These are phyloP conservation scores for Sapria himalayana DNA, from an alignment of 345 rosid genomes.

Conservation along the genomic window DNA sequence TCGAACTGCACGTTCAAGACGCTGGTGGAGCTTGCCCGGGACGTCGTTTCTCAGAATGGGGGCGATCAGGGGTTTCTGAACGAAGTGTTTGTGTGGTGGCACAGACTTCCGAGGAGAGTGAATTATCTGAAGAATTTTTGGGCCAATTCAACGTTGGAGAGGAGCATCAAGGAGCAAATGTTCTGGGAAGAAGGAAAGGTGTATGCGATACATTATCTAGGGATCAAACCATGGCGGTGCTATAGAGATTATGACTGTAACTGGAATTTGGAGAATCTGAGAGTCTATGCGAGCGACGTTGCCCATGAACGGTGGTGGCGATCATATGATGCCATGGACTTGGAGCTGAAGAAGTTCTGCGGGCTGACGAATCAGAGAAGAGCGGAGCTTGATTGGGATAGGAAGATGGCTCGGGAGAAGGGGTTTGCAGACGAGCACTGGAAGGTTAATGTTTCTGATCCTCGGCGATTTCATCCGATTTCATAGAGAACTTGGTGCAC, in stretches of 20 bases:
- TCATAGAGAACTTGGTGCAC: too few species aligned
- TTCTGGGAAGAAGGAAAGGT: constrained; percentile 53
- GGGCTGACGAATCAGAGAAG: constrained; percentile 44
- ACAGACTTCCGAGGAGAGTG: constrained; percentile 57
- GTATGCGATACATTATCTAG: constrained; percentile 63
- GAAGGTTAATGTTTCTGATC: constrained; percentile 58
- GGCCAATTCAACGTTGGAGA: constrained; percentile 56
- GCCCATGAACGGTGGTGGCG: constrained; percentile 81
- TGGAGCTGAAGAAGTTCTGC: constrained; percentile 35
- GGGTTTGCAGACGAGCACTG: constrained; percentile 43
- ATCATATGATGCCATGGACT: constrained; percentile 51
- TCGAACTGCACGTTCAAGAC: constrained; percentile 63
- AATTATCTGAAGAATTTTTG: constrained; percentile 76
- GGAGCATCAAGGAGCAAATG: constrained; percentile 44
- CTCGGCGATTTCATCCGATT: constrained; percentile 29
- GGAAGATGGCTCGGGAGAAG: constrained; percentile 28
- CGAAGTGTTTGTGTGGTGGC: constrained; percentile 87
- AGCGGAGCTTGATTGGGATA: constrained; percentile 59
- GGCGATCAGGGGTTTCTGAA: constrained; percentile 87
- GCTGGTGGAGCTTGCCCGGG: constrained; percentile 36
- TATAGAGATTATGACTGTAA: constrained; percentile 91
- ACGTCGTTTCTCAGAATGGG: constrained; percentile 76
- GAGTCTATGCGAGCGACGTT: constrained; percentile 75
- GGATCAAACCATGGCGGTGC: constrained; percentile 78
- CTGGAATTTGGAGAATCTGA: constrained; percentile 28